Conservation (phyloP, 225 moss, liverwort and hornwort species). For the Rhytidiadelphus loreus region DNA sequence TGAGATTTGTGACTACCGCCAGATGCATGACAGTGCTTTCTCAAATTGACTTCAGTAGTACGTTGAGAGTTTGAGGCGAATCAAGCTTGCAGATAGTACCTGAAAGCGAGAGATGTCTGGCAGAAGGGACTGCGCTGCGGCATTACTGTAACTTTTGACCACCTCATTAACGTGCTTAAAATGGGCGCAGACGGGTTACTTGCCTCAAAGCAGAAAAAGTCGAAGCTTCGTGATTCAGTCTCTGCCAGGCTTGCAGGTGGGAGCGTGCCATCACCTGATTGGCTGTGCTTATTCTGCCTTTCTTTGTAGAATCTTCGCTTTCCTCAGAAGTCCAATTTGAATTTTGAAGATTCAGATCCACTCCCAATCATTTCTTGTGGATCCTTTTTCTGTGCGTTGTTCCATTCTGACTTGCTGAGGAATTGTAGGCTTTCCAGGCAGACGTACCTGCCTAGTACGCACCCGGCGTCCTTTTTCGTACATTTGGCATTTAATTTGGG, state of each 20-base stretch:
- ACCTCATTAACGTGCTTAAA: background rate
- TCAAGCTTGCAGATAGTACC: background rate
- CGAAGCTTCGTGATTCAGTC: background rate
- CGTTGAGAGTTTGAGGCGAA: background rate
- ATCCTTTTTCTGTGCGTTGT: background rate
- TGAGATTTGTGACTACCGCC: background rate
- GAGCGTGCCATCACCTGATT: background rate
- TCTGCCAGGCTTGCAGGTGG: background rate
- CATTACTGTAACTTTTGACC: background rate
- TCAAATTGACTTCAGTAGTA: background rate
- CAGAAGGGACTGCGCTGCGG: background rate
- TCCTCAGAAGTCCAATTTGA: background rate
- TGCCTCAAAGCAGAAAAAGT: background rate
- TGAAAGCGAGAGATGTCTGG: background rate
- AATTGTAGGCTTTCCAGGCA: background rate
- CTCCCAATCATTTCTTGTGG: background rate
- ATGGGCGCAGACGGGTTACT: background rate
- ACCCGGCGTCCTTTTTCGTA: background rate
- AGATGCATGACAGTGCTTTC: background rate
- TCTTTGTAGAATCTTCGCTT: background rate
- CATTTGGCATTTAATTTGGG: background rate
- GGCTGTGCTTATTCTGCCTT: background rate
- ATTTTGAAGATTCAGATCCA: background rate
- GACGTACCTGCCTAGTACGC: background rate
- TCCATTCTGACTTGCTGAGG: background rate